phyloP scores from a whole-genome alignment of 495 filamentous ascomycete species.

The Recurvomyces mirabilis region DNA sequence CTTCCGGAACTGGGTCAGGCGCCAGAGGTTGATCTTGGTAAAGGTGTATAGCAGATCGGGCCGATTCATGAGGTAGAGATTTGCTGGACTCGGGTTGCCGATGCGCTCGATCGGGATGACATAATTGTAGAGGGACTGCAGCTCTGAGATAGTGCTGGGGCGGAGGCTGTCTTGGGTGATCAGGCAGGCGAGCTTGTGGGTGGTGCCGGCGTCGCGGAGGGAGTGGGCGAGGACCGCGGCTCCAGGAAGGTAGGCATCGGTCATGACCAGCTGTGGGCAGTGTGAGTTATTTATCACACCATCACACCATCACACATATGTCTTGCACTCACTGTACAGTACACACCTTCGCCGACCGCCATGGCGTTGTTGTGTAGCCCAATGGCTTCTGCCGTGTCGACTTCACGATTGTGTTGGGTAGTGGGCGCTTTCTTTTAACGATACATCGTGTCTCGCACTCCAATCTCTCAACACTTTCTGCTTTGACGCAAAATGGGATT shows the following conservation, averaged over 20 bases:
- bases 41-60: slow-evolving; percentile 82
- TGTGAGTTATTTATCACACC: not conserved
- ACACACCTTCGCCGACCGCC: not conserved
- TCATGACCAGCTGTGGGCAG: slow-evolving; percentile 60
- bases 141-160: slow-evolving; percentile 58
- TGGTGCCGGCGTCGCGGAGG: slow-evolving; percentile 79
- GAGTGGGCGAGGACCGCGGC: slow-evolving; percentile 91
- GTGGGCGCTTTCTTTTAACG: no score
- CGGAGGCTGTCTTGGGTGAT: slow-evolving; percentile 68
- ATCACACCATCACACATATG: not conserved
- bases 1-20: slow-evolving; percentile 74
- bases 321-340: not conserved
- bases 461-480: no score
- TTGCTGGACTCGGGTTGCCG: slow-evolving; percentile 62
- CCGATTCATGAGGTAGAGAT: slow-evolving; percentile 84
- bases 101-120: slow-evolving; percentile 75
- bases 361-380: no score
- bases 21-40: slow-evolving; percentile 95
- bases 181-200: slow-evolving; percentile 73
- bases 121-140: slow-evolving; percentile 80
- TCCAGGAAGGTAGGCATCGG: slow-evolving; percentile 72
- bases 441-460: no score
- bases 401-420: no score
- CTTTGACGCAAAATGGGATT: no score
- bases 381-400: not conserved